Percentiles rank a stretch among this genome's conserved stretches.
Conservation (phyloP, 768 basidiomycete genomes). For the Lyophyllum shimeji region DNA sequence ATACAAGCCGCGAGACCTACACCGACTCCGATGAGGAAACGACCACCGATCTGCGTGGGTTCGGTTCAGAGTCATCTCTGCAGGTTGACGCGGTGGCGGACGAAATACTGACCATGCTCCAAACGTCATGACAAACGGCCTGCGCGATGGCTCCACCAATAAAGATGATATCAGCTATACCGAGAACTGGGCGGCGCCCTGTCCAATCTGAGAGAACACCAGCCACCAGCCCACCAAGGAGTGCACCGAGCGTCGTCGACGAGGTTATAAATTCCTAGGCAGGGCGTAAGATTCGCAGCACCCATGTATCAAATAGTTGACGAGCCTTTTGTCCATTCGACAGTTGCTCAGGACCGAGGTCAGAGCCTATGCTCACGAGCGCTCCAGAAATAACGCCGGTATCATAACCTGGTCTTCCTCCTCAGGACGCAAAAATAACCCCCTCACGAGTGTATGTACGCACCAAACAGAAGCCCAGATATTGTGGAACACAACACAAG, state of each 20-base stretch:
- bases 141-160: conserved; percentile 74
- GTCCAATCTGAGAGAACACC: conserved; percentile 72
- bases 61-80: background rate
- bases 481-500: conserved; percentile 75
- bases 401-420: conserved; percentile 58
- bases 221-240: conserved; percentile 70
- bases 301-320: background rate
- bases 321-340: conserved; percentile 64
- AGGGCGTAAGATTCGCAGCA: background rate
- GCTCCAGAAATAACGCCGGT: conserved; percentile 82
- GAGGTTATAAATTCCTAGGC: conserved; percentile 77
- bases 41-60: conserved; percentile 54
- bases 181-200: conserved; percentile 65
- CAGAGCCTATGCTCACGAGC: conserved; percentile 69
- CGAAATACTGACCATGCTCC: conserved; percentile 55
- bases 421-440: background rate
- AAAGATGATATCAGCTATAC: conserved; percentile 69
- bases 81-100: background rate
- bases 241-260: conserved; percentile 73
- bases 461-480: conserved; percentile 75
- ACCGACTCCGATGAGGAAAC: conserved; percentile 73
- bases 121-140: conserved; percentile 66
- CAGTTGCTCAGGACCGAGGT: conserved; percentile 57
- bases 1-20: conserved; percentile 78
- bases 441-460: conserved; percentile 19